Evolutionary conservation across 148 eudicot species (phyloP), one percentile per base, ranked within the genome.

Genomic region (Polygonum aviculare): DNA sequence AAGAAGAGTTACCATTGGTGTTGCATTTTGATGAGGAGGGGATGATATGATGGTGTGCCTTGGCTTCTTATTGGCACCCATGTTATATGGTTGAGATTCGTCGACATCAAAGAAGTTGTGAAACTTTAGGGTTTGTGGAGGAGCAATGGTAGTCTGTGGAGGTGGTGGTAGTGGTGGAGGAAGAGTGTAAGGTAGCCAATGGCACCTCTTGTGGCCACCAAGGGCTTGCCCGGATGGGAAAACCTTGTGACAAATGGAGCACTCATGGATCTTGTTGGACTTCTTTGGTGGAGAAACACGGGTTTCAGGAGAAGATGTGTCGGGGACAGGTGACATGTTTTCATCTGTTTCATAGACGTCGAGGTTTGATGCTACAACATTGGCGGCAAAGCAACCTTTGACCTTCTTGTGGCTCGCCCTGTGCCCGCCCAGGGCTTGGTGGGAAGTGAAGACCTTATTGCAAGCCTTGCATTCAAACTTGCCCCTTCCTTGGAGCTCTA

Each of bases 181-280:
- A 57, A 57, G 3, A 10, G 63, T 57, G 63, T 57, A 57, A 21
- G 63, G 63, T 9, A 57, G 33, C 63, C 63, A 57, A 69, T 69
- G 72, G 3, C 44, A 69, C 44, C 72, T 69, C 72, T 69, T 69
- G n/a, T 69, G 72, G 21, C 72, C 72, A 69, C 72, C 72, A 36
- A 69, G 72, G 18, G 72, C 72, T 69, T 69, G 72, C 44, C 72
- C 72, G 2, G 72, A 69, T 36, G 72, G 72, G 44, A 69, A 69
- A 9, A 69, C 45, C 72, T 69, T 69, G 72, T 35, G 45, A 33
- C 72, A 69, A 39, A 69, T 69, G 40, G 72, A 39, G 45, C 72
- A 69, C 4, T 69, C 72, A 14, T 69, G 72, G 21, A 15, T 4
- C 40, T 69, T 69, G 21, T 69, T 69, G 4, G 45, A 14, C 26